Base-by-base conservation (phyloP, 2,329 filamentous ascomycete genomes). In the Calonectria pseudoturangicola region DNA sequence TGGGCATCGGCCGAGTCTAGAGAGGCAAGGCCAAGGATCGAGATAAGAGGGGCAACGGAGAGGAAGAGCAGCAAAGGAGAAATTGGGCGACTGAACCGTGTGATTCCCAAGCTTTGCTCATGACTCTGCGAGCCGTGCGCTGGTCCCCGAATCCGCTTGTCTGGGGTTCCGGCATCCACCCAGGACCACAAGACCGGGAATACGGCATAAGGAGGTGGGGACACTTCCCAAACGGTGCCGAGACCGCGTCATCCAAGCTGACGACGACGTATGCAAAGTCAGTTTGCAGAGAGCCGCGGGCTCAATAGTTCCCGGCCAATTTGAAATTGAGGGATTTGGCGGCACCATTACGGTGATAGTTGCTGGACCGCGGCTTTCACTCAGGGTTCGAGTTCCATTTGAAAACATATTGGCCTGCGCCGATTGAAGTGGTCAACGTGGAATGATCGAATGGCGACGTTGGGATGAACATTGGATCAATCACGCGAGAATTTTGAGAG, bases 191-290 rank as follows among this genome's bases (percentile, higher is more conserved):
- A 28, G n/a, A 25, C 45, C 69, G 69, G 68, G 56, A 71, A 67
- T 50, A 51, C 69, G 69, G 69, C 69, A 71, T 54, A 51, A 51
- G 27, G 54, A 16, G 45, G 68, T 71, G 68, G 69, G 27, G 69
- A 43, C 54, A 33, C 2, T 68, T 39, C 50, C 66, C 27, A 33
- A 68, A 68, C 18, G 43, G 43, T 60, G 7, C 27, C 33, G 51
- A 27, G 69, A 71, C 69, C 69, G 69, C 69, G 69, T 67, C 69
- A 71, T 67, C 69, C 18, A 63, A 36, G 63, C 69, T 71, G 54
- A 71, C 69, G 68, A 71, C 68, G 36, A 60, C 68, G 30, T 43
- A 36, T 50, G 25, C 43, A 66, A 56, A 45, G 56, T 56, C 36
- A 47, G 45, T 21, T 41, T 30, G 28, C 16, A 43, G 47, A 43